Evolutionary conservation across 805 yeast genomes (phyloP), one percentile per base, ranked within the genome.

Genomic region (Myxozyma melibiosi): DNA sequence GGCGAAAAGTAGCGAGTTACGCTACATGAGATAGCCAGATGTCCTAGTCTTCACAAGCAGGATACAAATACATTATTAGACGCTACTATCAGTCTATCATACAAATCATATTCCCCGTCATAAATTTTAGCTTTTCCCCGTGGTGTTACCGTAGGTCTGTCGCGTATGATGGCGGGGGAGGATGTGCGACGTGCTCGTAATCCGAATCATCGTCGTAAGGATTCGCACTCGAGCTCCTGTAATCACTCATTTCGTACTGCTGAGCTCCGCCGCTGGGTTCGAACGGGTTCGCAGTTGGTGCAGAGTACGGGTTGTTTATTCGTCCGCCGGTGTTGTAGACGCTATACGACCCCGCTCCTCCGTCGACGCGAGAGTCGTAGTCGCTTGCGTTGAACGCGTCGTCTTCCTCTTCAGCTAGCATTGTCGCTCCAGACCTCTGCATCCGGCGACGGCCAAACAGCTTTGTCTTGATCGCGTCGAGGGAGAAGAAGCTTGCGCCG

Each of bases 381-480:
- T 56, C 60, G 6, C 31, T 20, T 6, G 60, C 44, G 35, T 27
- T 33, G 25, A 56, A 56, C 40, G 60, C 53, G 30, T 57, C 50
- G 20, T 57, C 57, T 11, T 27, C 47, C 3, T 43, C 47, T 43
- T 43, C 47, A 4, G 47, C 47, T 4, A 43, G 33, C 37, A 43
- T 43, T 43, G 47, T 43, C 2, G 47, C 22, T 6, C 47, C 37
- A n/a, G n/a, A n/a, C n/a, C n/a, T 43, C 8, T 2, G 24, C 3
- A 14, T 6, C 3, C 47, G 27, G 3, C 37, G 20, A 4, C 4
- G n/a, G 28, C 25, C n/a, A 24, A 30, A 30, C 9, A 43, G 30
- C 30, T n/a, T 28, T 24, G 35, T 2, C 24, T 43, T 43, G 4
- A 43, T 27, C 4, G 35, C 16, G 33, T 43, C 35, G 25, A 43